Evolutionary conservation across 2,329 filamentous ascomycete genomes (phyloP).

Genomic region (Rasamsonia emersonii): DNA sequence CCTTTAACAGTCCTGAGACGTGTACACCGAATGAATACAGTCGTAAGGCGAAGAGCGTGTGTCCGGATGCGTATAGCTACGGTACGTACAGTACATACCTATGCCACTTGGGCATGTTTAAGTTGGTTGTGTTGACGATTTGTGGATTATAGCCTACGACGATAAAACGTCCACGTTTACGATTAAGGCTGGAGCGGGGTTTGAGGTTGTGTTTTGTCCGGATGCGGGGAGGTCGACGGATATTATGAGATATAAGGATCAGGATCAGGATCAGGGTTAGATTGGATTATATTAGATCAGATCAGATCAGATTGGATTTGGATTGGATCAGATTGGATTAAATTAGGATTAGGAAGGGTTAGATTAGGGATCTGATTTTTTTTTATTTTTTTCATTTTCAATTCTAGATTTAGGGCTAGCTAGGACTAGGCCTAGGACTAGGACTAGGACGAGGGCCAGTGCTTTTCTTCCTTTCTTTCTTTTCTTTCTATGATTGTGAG

Average conservation of each 20-base stretch:
- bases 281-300: not conserved
- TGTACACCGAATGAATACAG: slow-evolving; percentile 64
- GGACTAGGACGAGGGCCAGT: too few species aligned
- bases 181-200: slow-evolving; percentile 59
- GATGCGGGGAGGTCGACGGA: slow-evolving; percentile 21
- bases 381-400: too few species aligned
- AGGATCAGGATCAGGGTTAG: slow-evolving; percentile 6
- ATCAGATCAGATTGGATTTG: too few species aligned
- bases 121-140: not conserved
- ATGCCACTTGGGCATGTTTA: not conserved
- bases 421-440: too few species aligned
- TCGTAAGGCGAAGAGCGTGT: slow-evolving; percentile 61
- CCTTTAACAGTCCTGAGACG: slow-evolving; percentile 52
- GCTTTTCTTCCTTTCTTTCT: too few species aligned
- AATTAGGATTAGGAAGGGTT: too few species aligned
- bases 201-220: slow-evolving; percentile 72
- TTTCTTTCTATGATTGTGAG: too few species aligned
- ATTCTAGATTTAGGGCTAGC: too few species aligned
- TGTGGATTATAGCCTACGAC: slow-evolving; percentile 39
- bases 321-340: too few species aligned
- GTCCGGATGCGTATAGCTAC: slow-evolving; percentile 78
- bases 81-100: slow-evolving; percentile 38
- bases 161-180: slow-evolving; percentile 51
- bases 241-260: slow-evolving; percentile 19
- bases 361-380: too few species aligned